These are phyloP conservation scores for Cryptosporidium meleagridis DNA, from an alignment of 169 alveolate species.

Conservation along the genomic window DNA sequence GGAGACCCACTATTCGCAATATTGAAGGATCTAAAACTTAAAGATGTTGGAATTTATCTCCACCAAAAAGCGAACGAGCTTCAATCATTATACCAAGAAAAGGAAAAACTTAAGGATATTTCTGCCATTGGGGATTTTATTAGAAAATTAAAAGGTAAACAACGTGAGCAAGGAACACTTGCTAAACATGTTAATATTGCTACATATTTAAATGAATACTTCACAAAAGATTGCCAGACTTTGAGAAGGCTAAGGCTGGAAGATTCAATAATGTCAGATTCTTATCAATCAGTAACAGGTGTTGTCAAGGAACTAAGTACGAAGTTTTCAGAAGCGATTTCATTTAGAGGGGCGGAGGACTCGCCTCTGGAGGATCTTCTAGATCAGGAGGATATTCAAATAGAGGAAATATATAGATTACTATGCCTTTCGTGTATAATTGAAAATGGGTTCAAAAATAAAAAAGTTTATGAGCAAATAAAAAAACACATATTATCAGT, in stretches of 20 bases:
- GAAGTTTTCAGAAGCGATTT: constrained; percentile 16
- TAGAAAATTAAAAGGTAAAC: constrained; percentile 86
- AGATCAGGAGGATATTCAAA: constrained; percentile 75
- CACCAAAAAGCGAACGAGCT: constrained; percentile 88
- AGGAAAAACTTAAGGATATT: constrained; percentile 85
- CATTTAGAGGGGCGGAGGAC: constrained; percentile 28
- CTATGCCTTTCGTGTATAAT: constrained; percentile 78
- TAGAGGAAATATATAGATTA: constrained; percentile 77
- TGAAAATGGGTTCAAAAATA: constrained; percentile 76
- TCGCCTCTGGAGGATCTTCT: constrained; percentile 69
- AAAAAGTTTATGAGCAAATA: constrained; percentile 55
- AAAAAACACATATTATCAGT: constrained; percentile 69
- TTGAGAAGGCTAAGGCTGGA: constrained; percentile 84
- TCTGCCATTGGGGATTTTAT: constrained; percentile 87
- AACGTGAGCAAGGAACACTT: constrained; percentile 88
- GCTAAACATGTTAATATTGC: constrained; percentile 89
- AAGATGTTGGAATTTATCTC: constrained; percentile 84
- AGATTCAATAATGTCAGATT: constrained; percentile 80
- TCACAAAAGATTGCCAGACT: constrained; percentile 80
- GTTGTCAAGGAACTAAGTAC: constrained; percentile 57
- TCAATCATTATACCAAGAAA: constrained; percentile 86
- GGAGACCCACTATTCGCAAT: constrained; percentile 82
- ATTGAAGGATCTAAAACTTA: constrained; percentile 83
- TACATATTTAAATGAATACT: constrained; percentile 81
- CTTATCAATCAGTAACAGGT: constrained; percentile 28